phyloP scores from a whole-genome alignment of 768 basidiomycete genomes.

The Pleurotus sapidus region DNA sequence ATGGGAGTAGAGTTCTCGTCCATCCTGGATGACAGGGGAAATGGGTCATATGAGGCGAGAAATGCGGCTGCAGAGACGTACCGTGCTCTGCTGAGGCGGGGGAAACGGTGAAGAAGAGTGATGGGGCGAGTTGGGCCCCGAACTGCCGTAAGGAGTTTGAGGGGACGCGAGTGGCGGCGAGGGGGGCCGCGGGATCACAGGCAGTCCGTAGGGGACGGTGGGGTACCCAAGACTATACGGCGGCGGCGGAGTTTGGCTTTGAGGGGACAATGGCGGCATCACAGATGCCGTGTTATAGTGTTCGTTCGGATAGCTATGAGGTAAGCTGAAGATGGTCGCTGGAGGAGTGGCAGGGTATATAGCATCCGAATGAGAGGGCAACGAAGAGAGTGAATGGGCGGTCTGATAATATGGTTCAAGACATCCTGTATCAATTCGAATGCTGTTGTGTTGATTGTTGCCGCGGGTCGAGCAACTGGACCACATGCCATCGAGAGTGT shows the following conservation, averaged over 20 bases:
- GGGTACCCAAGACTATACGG: not conserved
- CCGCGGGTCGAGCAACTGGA: not conserved
- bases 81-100: not conserved
- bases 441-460: not conserved
- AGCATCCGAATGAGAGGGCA: not conserved
- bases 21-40: slow-evolving; percentile 16
- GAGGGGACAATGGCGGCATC: not conserved
- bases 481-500: not conserved
- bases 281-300: not conserved
- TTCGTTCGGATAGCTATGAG: not conserved
- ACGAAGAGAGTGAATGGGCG: not conserved
- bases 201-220: not conserved
- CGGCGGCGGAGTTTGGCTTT: not conserved
- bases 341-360: not conserved
- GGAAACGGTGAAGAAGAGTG: not conserved
- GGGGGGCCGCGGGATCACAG: not conserved
- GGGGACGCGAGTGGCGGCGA: not conserved
- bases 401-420: not conserved
- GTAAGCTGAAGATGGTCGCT: not conserved
- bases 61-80: slow-evolving; percentile 10
- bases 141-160: not conserved
- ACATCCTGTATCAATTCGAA: not conserved
- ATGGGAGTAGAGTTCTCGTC: slow-evolving; percentile 28
- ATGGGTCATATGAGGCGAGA: slow-evolving; percentile 15
- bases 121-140: not conserved